Base-by-base conservation (phyloP, 495 filamentous ascomycete genomes). In the Aspergillus sclerotiicarbonarius region DNA sequence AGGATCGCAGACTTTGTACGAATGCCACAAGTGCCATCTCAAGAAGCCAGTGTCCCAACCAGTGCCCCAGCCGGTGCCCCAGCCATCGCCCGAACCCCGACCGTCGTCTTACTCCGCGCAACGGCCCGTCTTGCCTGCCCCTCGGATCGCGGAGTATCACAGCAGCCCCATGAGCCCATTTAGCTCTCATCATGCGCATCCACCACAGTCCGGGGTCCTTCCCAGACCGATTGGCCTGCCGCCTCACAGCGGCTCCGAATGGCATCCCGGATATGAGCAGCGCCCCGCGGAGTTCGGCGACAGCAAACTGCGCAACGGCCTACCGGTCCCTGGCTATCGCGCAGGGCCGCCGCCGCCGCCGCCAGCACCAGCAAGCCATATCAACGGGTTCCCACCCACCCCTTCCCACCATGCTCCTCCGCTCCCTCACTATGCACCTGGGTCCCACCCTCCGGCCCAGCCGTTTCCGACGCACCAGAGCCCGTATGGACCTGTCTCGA, bases 1-100 rank as follows among this genome's bases (percentile, higher is more conserved):
- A 19, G 57, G 45, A 9, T 51, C 59, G 20, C 57, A 61, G 43
- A 41, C 52, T 7, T 45, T 61, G 3, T 76, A 74, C 31, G 76
- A 80, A 63, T 82, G 80, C 58, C 80, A 83, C 62, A 82, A 81
- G 57, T 83, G 80, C 56, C 76, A 81, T 60, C 57, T 81, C 47
- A 78, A 77, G 63, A 73, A 73, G 48, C 59, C 67, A 21, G 57
- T 66, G 5, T 61, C 74, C 9, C 71, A 71, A 50, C 63, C 69
- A 15, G 67, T 71, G 35, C 60, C 68, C 3, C 74, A 79, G n/a
- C n/a, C n/a, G n/a, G n/a, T n/a, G 46, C 65, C 77, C 18, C 66
- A 67, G 51, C 63, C 69, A 16, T 68, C 72, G 41, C 60, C 68
- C 2, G 74, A 79, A 50, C 64, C 77, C 16, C 65, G 67, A 12